phyloP scores from a whole-genome alignment of 208 protist genomes.

The Sergeia podlipaevii region DNA sequence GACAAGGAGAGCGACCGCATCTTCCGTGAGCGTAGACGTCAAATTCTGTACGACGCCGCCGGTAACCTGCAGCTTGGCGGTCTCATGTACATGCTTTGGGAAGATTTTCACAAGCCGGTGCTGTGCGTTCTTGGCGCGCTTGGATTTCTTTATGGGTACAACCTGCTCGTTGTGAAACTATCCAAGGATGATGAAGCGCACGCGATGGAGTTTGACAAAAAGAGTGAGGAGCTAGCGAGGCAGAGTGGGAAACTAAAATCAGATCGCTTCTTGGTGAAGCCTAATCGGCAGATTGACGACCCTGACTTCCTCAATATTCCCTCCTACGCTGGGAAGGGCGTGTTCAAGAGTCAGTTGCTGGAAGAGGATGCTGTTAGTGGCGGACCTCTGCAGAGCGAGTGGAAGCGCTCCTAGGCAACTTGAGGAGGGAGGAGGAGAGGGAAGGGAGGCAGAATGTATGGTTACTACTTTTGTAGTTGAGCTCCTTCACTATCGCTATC shows the following conservation, averaged over 20 bases:
- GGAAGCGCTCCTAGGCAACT: slow-evolving; percentile 6
- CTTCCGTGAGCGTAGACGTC: slow-evolving; percentile 42
- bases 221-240: slow-evolving; percentile 43
- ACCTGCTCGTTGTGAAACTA: slow-evolving; percentile 38
- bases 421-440: neutral
- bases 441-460: too few relatives aligned
- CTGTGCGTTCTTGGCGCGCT: slow-evolving; percentile 22
- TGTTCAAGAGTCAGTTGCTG: slow-evolving; percentile 49
- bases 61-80: slow-evolving; percentile 55
- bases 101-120: slow-evolving; percentile 46
- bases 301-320: slow-evolving; percentile 75
- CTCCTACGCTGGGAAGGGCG: slow-evolving; percentile 56
- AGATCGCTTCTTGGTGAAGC: slow-evolving; percentile 67
- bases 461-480: too few relatives aligned
- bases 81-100: slow-evolving; percentile 43
- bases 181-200: slow-evolving; percentile 28
- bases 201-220: slow-evolving; percentile 22
- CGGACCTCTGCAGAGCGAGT: slow-evolving; percentile 9
- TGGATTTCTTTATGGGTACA: slow-evolving; percentile 42
- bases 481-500: too few relatives aligned
- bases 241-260: slow-evolving; percentile 59
- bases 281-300: slow-evolving; percentile 68
- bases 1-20: slow-evolving; percentile 64
- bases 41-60: slow-evolving; percentile 47
- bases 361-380: slow-evolving; percentile 41